Evolutionary conservation across 257 asterid genomes (phyloP).

Genomic region (Nicotiana attenuata): DNA sequence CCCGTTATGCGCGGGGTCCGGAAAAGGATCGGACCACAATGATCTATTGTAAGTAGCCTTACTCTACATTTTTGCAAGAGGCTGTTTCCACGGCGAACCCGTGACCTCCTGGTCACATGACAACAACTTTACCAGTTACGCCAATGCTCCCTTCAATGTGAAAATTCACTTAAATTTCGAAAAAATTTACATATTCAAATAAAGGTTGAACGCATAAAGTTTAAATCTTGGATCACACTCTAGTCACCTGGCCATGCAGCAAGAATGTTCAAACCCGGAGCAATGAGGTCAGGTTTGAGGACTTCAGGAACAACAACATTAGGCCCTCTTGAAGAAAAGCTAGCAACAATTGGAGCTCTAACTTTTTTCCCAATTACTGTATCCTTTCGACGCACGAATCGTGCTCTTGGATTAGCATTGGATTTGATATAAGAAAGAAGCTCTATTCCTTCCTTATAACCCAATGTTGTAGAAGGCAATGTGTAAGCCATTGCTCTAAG

Average conservation of each 20-base stretch:
- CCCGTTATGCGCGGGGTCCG: too few species aligned
- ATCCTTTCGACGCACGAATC: neutral
- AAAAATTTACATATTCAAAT: too few species aligned
- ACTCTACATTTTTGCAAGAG: too few species aligned
- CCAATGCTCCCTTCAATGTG: too few species aligned
- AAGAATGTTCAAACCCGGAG: slow-evolving; percentile 12
- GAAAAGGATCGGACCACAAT: too few species aligned
- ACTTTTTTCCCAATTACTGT: neutral
- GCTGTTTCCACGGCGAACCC: too few species aligned
- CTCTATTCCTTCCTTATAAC: neutral
- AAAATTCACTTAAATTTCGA: neutral
- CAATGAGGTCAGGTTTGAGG: slow-evolving; percentile 12
- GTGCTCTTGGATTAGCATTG: neutral
- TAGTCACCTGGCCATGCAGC: slow-evolving; percentile 5
- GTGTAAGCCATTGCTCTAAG: neutral
- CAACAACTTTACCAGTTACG: too few species aligned
- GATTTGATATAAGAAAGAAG: neutral
- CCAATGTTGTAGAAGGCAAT: neutral
- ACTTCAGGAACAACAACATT: neutral
- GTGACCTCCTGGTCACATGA: too few species aligned
- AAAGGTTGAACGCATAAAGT: too few species aligned
- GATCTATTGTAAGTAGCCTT: too few species aligned
- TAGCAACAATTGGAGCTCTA: neutral
- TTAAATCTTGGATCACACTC: too few species aligned
- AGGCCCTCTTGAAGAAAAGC: slow-evolving; percentile 8